Evolutionary conservation across 768 basidiomycete genomes (phyloP).

Genomic region (Russula emetica): DNA sequence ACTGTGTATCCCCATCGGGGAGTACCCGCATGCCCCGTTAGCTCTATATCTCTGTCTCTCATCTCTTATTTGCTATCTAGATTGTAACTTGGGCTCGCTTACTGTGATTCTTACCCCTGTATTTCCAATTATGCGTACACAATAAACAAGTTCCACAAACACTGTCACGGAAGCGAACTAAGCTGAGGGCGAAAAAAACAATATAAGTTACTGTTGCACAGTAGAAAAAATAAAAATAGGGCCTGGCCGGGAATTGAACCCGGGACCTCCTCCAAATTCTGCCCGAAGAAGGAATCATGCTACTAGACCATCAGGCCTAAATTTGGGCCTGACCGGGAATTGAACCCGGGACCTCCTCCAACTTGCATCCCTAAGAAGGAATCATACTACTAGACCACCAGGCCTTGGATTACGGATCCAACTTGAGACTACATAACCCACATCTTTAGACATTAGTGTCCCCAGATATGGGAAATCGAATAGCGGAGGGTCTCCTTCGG

Average conservation of each 20-base stretch:
- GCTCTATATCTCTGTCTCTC: not conserved
- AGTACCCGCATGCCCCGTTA: not conserved
- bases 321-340: slow-evolving; percentile 71
- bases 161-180: not conserved
- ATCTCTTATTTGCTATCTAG: slow-evolving; percentile 24
- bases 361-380: slow-evolving; percentile 28
- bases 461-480: not conserved
- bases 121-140: not conserved
- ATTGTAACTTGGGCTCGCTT: not conserved
- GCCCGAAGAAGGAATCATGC: slow-evolving; percentile 29
- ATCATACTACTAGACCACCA: slow-evolving; percentile 29
- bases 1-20: not conserved
- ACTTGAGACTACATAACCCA: not conserved
- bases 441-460: too few relatives aligned
- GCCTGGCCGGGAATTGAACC: slow-evolving; percentile 86
- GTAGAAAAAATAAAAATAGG: slow-evolving; percentile 31
- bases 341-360: slow-evolving; percentile 88
- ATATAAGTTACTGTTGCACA: not conserved
- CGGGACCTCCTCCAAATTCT: slow-evolving; percentile 70
- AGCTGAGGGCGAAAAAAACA: not conserved
- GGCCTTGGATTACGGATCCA: not conserved
- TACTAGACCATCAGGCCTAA: slow-evolving; percentile 27
- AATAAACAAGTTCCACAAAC: not conserved
- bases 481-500: not conserved
- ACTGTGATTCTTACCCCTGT: not conserved